Conservation (phyloP, 75 land plant species). For the Sequoiadendron giganteum region DNA sequence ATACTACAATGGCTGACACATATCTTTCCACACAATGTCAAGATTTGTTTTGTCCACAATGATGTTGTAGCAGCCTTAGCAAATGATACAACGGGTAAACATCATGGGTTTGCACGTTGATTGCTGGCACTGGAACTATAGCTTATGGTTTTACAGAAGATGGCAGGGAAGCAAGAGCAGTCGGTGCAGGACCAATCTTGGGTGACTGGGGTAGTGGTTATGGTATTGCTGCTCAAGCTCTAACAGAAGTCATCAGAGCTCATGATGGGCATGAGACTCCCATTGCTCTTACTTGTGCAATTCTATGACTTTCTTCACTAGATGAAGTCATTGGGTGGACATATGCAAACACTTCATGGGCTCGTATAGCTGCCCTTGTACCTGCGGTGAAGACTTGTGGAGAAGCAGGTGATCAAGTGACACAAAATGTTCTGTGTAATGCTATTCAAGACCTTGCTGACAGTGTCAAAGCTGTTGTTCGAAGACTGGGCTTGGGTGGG, state of each 20-base stretch:
- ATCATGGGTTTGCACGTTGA: slow-evolving; percentile 85
- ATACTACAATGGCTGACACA: slow-evolving; percentile 69
- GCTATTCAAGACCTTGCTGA: slow-evolving; percentile 79
- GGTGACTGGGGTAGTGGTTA: slow-evolving; percentile 66
- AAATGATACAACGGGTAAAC: slow-evolving; percentile 85
- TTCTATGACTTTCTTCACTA: too few species aligned
- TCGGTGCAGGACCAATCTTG: slow-evolving; percentile 83
- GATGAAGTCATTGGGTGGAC: slow-evolving; percentile 52
- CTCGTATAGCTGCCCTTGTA: slow-evolving; percentile 87
- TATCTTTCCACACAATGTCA: slow-evolving; percentile 69
- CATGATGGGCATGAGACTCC: too few species aligned
- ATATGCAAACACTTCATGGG: slow-evolving; percentile 94
- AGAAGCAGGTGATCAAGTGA: slow-evolving; percentile 77
- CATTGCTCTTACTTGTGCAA: too few species aligned
- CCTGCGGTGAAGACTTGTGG: slow-evolving; percentile 88
- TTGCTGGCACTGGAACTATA: slow-evolving; percentile 89
- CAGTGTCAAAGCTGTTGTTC: slow-evolving; percentile 86
- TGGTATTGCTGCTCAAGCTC: too few species aligned
- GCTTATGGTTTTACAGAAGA: slow-evolving; percentile 79
- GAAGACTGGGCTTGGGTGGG: slow-evolving; percentile 66
- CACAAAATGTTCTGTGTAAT: slow-evolving; percentile 54
- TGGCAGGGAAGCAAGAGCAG: slow-evolving; percentile 77
- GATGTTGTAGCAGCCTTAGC: slow-evolving; percentile 94
- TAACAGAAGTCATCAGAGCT: too few species aligned
- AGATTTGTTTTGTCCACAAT: slow-evolving; percentile 66